Base-by-base conservation (phyloP, 2,329 filamentous ascomycete genomes). In the Bipolaris victoriae region DNA sequence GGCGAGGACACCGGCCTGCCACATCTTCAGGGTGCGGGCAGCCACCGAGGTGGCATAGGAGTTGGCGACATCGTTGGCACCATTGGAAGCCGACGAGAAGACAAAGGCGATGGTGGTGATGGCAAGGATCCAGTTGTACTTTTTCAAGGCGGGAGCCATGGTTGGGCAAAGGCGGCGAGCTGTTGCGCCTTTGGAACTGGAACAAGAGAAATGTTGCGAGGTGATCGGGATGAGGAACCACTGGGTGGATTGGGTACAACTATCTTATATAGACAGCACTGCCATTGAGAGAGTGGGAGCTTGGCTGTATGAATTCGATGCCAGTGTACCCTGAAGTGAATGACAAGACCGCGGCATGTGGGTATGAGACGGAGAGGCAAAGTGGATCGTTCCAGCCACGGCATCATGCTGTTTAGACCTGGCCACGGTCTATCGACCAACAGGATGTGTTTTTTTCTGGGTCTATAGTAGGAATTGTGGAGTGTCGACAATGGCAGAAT, bases 21-120 rank as follows among this genome's bases (percentile, higher is more conserved):
- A 76, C 80, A 84, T 83, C 43, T 80, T 80, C 63, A 84, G 75
- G 35, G 81, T 82, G 31, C 78, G 74, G 7, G 82, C 82, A 18
- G 81, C 81, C 37, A 16, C 36, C n/a, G 29, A 20, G 7, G 41
- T 52, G 41, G 83, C 83, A 70, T 83, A 85, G 0, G 82, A 78
- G 69, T 84, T 85, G 71, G 82, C 81, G 59, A 84, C 81, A 82
- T 84, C 82, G 71, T 82, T 81, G 64, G 79, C 79, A 40, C 76
- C 76, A 55, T 78, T 78, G 58, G 71, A 71, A 41, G 74, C 76
- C 13, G 75, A 63, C 41, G 67, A 71, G 55, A 66, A 64, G 41
- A 73, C 60, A 52, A 76, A 77, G 33, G 74, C 73, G 50, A 78
- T 77, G 44, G 69, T 67, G 40, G 73, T 76, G 49, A 79, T 71